These are phyloP conservation scores for Phytophthora tubulina DNA, from an alignment of 352 stramenopile species.

Conservation along the genomic window DNA sequence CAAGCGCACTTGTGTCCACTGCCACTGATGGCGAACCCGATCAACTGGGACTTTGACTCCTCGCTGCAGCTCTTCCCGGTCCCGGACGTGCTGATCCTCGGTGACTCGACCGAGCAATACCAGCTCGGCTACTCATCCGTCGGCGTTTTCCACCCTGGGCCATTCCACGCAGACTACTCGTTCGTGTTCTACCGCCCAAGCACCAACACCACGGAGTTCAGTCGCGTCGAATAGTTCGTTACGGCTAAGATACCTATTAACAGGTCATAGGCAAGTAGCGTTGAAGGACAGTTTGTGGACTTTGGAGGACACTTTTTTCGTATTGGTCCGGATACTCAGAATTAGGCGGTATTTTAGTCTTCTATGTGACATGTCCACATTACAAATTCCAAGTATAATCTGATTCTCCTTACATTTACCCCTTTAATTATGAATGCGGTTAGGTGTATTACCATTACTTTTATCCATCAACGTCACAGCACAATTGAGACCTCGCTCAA, in stretches of 20 bases:
- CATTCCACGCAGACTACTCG: slow-evolving; percentile 88
- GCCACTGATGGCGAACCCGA: slow-evolving; percentile 87
- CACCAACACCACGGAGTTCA: slow-evolving; percentile 88
- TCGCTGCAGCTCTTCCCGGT: slow-evolving; percentile 93
- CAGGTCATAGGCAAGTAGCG: too few species aligned
- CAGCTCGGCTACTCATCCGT: slow-evolving; percentile 86
- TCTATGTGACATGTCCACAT: slow-evolving; percentile 23
- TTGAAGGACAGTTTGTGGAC: background rate
- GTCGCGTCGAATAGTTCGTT: slow-evolving; percentile 67
- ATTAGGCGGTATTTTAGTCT: slow-evolving; percentile 27
- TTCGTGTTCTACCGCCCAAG: slow-evolving; percentile 89
- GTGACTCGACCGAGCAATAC: slow-evolving; percentile 85
- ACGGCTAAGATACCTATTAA: background rate
- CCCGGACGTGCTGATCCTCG: slow-evolving; percentile 90
- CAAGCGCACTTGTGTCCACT: slow-evolving; percentile 95
- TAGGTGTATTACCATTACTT: slow-evolving; percentile 11
- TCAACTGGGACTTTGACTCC: slow-evolving; percentile 95
- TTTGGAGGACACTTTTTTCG: slow-evolving; percentile 9
- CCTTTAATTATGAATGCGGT: background rate
- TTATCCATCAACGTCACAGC: slow-evolving; percentile 22
- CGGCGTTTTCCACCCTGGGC: slow-evolving; percentile 81
- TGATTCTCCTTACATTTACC: slow-evolving; percentile 8
- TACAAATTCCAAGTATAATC: slow-evolving; percentile 19
- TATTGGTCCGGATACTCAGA: slow-evolving; percentile 12
- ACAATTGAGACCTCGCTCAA: slow-evolving; percentile 21